A percentile compares a stretch with the other conserved stretches of the same genome.
phyloP scores from a whole-genome alignment of 768 basidiomycete genomes.

The Mycena metata region DNA sequence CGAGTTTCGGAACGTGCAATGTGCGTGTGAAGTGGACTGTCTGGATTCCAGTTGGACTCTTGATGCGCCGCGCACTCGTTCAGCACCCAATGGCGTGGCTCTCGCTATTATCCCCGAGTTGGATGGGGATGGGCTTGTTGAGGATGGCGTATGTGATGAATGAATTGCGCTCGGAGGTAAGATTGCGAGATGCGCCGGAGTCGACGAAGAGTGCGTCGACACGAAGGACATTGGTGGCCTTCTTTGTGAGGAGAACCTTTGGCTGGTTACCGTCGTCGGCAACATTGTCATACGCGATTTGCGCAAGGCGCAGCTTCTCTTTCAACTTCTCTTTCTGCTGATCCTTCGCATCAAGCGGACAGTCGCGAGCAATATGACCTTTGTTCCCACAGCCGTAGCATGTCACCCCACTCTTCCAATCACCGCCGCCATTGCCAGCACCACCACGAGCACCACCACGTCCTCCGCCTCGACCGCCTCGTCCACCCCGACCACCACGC shows the following conservation, averaged over 20 bases:
- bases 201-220: background rate
- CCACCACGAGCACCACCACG: too few species aligned
- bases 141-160: conserved; percentile 3
- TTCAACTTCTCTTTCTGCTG: too few species aligned
- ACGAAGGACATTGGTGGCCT: background rate
- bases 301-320: background rate
- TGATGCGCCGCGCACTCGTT: background rate
- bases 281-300: background rate
- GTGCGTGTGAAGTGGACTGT: background rate
- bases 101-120: conserved; percentile 7
- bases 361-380: background rate
- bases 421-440: background rate
- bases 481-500: too few species aligned
- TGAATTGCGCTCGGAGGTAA: background rate
- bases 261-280: background rate
- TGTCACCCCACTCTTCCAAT: background rate
- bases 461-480: too few species aligned
- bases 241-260: conserved; percentile 2
- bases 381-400: background rate
- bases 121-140: background rate
- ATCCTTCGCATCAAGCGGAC: background rate
- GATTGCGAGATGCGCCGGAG: background rate
- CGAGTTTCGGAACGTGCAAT: background rate
- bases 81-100: background rate
- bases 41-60: background rate